Base-by-base conservation (phyloP, 768 basidiomycete genomes). In the Postia placenta region DNA sequence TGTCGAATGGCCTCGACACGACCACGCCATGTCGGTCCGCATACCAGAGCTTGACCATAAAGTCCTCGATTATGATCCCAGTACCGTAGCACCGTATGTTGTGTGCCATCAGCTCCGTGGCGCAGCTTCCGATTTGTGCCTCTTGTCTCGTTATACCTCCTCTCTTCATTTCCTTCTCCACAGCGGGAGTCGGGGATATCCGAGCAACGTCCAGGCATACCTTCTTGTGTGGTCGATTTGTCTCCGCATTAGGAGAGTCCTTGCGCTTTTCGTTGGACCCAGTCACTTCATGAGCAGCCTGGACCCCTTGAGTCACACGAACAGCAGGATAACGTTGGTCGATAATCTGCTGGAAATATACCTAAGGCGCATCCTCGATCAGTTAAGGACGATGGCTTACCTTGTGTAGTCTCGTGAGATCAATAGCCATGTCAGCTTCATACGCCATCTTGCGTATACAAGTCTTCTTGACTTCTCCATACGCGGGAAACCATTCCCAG, bases 21-120 rank as follows among this genome's bases (percentile, higher is more conserved):
- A 51, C 24, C 17, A 51, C 17, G 12, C 49, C 49, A 25, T 47
- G 47, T 49, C 49, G 45, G 39, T 47, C 49, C 2, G 26, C 48
- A 33, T 50, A 50, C 51, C 47, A 48, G n/a, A 49, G 40, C 27
- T 11, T 24, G 40, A 49, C 30, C 11, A 4, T 5, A 4, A 22
- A 5, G 11, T 44, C 27, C 25, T 27, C 27, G 25, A 44, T 26
- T 26, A 44, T 7, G 15, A 12, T 26, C 4, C 42, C 42, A 14
- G 23, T 15, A 12, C 14, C 42, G 27, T 27, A 44, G n/a, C 24
- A 44, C 11, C 42, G 23, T 3, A 44, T 26, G 20, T 22, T 22
- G 27, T 25, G 24, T 3, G 42, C 25, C 42, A 28, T 28, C 5
- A 44, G 12, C 42, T 44, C 23, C 24, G 14, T 28, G 23, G 28